These are phyloP conservation scores for Clonostachys sp. DNA, from an alignment of 2,329 filamentous ascomycete species.

Conservation along the genomic window DNA sequence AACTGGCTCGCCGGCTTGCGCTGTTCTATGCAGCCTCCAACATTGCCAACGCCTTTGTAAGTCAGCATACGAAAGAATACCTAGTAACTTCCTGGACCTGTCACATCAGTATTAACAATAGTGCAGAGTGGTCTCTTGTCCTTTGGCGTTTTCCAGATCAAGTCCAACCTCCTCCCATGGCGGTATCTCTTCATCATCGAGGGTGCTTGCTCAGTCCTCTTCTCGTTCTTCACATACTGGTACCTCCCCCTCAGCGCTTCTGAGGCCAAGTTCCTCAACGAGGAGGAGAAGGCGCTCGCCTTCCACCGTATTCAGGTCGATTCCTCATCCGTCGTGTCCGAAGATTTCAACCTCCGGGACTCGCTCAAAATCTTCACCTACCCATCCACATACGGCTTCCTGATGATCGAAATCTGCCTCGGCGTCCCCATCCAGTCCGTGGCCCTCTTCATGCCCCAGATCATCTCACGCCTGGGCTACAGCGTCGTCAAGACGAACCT, in stretches of 20 bases:
- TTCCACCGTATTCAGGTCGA: conserved; percentile 73
- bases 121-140: conserved; percentile 33
- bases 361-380: conserved; percentile 45
- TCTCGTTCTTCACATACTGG: conserved; percentile 61
- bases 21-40: conserved; percentile 74
- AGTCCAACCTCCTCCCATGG: conserved; percentile 33
- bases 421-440: conserved; percentile 55
- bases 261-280: conserved; percentile 60
- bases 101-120: neutral
- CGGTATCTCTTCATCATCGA: conserved; percentile 51
- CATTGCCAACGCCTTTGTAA: conserved; percentile 57
- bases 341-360: conserved; percentile 45
- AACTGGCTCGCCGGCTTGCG: conserved; percentile 41
- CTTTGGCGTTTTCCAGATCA: conserved; percentile 43
- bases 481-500: conserved; percentile 62
- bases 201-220: conserved; percentile 51
- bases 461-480: conserved; percentile 43
- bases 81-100: neutral
- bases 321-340: conserved; percentile 57
- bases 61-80: neutral
- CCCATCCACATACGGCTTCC: conserved; percentile 42
- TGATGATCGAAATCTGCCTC: conserved; percentile 53
- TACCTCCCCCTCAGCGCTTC: conserved; percentile 64
- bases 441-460: conserved; percentile 49
- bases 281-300: conserved; percentile 63